Percentiles rank a stretch among this genome's conserved stretches.
Conservation (phyloP, 306 rosid species). For the Coriaria nepalensis region DNA sequence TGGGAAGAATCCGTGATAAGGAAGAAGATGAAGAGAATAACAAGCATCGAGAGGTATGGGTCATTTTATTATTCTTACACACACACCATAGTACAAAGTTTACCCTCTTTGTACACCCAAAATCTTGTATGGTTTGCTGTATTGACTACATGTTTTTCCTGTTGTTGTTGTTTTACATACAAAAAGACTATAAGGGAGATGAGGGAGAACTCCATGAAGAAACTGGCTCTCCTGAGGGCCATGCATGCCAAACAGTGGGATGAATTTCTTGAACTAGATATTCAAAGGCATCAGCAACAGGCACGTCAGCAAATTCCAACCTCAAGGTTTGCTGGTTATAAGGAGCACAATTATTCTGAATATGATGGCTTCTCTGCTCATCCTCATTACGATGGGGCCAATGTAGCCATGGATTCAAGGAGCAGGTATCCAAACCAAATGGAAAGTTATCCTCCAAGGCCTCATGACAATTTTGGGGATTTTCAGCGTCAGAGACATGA, state of each 20-base stretch:
- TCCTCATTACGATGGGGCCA: constrained; percentile 46
- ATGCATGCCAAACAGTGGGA: constrained; percentile 77
- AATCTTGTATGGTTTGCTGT: constrained; percentile 6
- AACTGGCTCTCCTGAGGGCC: constrained; percentile 52
- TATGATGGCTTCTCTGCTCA: constrained; percentile 47
- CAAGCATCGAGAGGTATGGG: constrained; percentile 86
- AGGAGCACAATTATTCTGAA: constrained; percentile 51
- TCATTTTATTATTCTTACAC: constrained; percentile 3
- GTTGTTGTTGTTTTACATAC: constrained; percentile 17
- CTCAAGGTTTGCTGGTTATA: constrained; percentile 59
- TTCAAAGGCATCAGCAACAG: constrained; percentile 69
- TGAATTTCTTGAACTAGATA: constrained; percentile 68
- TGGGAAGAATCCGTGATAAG: constrained; percentile 59
- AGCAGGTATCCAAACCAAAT: constrained; percentile 51
- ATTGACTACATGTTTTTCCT: constrained; percentile 17
- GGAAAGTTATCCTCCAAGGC: constrained; percentile 58
- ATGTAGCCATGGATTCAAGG: constrained; percentile 53
- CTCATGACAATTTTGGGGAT: constrained; percentile 66
- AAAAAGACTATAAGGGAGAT: constrained; percentile 68
- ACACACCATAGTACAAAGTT: not conserved
- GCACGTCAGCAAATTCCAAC: constrained; percentile 46
- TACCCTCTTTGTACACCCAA: not conserved
- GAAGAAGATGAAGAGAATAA: constrained; percentile 94
- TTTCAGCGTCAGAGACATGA: constrained; percentile 63
- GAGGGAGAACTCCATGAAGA: constrained; percentile 73